Evolutionary conservation across 768 basidiomycete species (phyloP).

Genomic region (Suillus fuscotomentosus): DNA sequence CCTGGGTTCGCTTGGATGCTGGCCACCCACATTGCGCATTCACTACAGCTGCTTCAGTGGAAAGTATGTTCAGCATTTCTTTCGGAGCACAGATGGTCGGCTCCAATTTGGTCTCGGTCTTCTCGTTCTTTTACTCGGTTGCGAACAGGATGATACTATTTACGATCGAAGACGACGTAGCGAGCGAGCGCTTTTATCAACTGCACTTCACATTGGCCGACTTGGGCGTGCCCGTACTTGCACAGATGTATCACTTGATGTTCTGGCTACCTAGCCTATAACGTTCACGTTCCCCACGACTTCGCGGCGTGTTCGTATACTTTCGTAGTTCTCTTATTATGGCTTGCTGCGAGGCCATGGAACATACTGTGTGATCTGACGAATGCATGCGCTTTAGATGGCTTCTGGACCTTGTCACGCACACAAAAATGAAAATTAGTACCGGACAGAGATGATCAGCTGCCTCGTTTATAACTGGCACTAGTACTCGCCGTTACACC

Average conservation of each 20-base stretch:
- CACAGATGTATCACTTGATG: background rate
- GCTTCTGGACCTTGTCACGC: background rate
- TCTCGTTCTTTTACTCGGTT: background rate
- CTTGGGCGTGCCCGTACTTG: background rate
- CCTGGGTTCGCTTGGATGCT: background rate
- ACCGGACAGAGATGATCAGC: background rate
- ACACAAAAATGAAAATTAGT: background rate
- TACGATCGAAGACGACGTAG: background rate
- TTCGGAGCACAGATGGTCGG: background rate
- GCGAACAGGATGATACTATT: background rate
- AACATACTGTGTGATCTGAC: background rate
- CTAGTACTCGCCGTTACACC: too few relatives aligned
- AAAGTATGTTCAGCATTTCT: background rate
- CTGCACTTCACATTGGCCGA: too few relatives aligned
- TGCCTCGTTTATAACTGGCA: background rate
- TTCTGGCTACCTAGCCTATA: background rate
- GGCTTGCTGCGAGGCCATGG: background rate
- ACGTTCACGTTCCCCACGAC: background rate
- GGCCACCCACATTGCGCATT: background rate
- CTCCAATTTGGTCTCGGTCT: background rate
- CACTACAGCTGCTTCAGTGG: background rate
- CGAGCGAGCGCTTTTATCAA: background rate
- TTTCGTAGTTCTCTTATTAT: background rate
- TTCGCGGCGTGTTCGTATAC: background rate
- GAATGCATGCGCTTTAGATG: background rate